Evolutionary conservation across 2,329 filamentous ascomycete genomes (phyloP).

Genomic region (Aspergillus eucalypticola): DNA sequence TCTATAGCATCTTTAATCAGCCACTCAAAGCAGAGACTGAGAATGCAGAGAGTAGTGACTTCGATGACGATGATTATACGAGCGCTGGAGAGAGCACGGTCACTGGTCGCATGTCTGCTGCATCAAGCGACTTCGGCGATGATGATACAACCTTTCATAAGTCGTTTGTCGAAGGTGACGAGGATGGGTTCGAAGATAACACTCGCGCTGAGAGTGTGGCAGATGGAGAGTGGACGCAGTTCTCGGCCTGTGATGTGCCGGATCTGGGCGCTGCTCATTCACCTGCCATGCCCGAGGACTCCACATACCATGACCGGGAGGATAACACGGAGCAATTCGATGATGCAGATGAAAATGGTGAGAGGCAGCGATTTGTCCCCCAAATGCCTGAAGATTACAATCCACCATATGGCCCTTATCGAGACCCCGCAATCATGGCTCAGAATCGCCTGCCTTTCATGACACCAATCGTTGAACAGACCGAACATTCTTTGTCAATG

Average conservation of each 20-base stretch:
- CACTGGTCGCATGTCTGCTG: constrained; percentile 68
- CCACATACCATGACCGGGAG: constrained; percentile 15
- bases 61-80: constrained; percentile 74
- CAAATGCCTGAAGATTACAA: constrained; percentile 85
- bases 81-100: constrained; percentile 82
- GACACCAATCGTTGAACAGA: constrained; percentile 97
- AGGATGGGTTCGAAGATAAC: constrained; percentile 43
- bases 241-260: constrained; percentile 70
- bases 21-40: constrained; percentile 61
- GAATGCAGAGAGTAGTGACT: constrained; percentile 62
- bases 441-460: constrained; percentile 96
- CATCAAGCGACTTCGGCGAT: constrained; percentile 66
- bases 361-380: constrained; percentile 51
- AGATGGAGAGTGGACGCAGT: constrained; percentile 82
- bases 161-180: constrained; percentile 48
- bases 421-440: constrained; percentile 74
- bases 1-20: constrained; percentile 95
- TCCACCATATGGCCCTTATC: constrained; percentile 74
- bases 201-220: constrained; percentile 57
- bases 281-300: constrained; percentile 24
- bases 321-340: constrained; percentile 31
- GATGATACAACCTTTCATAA: constrained; percentile 51
- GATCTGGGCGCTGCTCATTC: constrained; percentile 26
- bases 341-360: constrained; percentile 39
- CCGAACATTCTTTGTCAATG: constrained; percentile 77